Conservation (phyloP, 257 asterid genomes). For the Salvia miltiorrhiza region DNA sequence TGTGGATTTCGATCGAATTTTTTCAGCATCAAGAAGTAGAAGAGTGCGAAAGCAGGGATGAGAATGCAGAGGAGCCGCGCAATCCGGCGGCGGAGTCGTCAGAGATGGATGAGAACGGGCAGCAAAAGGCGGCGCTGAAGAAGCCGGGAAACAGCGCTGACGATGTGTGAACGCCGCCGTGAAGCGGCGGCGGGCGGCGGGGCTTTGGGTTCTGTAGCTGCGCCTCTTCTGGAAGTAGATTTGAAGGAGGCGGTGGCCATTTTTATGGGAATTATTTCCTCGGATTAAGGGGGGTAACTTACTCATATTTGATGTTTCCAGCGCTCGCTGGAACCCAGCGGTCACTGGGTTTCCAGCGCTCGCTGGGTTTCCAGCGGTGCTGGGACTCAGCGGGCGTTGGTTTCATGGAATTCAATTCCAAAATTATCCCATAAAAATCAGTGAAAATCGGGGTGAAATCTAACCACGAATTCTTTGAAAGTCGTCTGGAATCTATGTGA, state of each 20-base stretch:
- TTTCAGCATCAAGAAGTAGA: conserved; percentile 47
- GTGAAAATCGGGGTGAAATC: too few relatives aligned
- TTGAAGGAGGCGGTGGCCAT: conserved; percentile 72
- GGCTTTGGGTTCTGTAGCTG: conserved; percentile 34
- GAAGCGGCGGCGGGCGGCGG: conserved; percentile 32
- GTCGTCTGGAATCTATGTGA: too few relatives aligned
- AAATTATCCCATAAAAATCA: too few relatives aligned
- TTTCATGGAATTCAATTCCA: too few relatives aligned
- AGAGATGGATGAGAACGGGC: conserved; percentile 37
- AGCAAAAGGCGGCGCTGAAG: conserved; percentile 52
- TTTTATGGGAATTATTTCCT: too few relatives aligned
- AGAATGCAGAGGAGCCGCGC: conserved; percentile 29
- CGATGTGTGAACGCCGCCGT: conserved; percentile 68
- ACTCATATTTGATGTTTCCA: too few relatives aligned
- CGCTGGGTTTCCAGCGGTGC: too few relatives aligned
- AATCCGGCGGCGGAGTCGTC: conserved; percentile 19
- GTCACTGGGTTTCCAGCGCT: too few relatives aligned
- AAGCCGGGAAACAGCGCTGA: conserved; percentile 66
- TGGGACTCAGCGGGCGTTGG: too few relatives aligned
- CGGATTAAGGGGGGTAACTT: too few relatives aligned
- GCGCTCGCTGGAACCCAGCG: too few relatives aligned
- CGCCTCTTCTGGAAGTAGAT: conserved; percentile 64
- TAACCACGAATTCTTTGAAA: too few relatives aligned
- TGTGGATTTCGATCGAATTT: neutral
- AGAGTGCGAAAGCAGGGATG: conserved; percentile 19